Conservation (phyloP, 352 stramenopile species). For the Phytopythium vexans region DNA sequence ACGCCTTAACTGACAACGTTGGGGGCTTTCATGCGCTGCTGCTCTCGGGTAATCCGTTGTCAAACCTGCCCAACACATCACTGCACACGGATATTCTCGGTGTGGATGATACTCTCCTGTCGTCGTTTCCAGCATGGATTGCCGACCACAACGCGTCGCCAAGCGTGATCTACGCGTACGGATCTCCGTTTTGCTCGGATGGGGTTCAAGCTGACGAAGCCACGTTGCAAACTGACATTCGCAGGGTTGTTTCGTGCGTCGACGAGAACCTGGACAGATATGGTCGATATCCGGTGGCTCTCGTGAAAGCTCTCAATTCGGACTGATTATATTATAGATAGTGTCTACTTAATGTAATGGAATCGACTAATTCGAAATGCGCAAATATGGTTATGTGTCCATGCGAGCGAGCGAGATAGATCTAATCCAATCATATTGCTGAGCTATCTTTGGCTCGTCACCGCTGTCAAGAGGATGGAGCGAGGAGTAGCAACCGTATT, state of each 20-base stretch:
- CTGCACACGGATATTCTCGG: slow-evolving; percentile 3
- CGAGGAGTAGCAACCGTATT: too few relatives aligned
- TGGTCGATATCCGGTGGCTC: neutral
- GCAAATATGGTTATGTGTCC: too few relatives aligned
- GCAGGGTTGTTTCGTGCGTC: neutral
- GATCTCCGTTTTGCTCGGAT: slow-evolving; percentile 10
- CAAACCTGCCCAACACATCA: neutral
- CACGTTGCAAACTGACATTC: neutral
- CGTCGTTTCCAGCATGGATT: slow-evolving; percentile 7
- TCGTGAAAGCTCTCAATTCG: slow-evolving; percentile 2
- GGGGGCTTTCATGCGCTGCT: slow-evolving; percentile 6
- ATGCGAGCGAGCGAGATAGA: too few relatives aligned
- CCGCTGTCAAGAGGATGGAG: too few relatives aligned
- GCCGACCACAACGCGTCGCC: neutral
- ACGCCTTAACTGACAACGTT: neutral
- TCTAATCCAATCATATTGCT: too few relatives aligned
- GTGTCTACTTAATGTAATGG: neutral
- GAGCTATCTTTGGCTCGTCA: too few relatives aligned
- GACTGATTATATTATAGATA: too few relatives aligned
- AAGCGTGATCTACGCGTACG: slow-evolving; percentile 6
- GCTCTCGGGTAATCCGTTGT: slow-evolving; percentile 14
- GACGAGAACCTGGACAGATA: slow-evolving; percentile 4
- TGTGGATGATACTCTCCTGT: slow-evolving; percentile 10
- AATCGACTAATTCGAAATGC: too few relatives aligned
- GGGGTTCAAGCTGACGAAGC: too few relatives aligned